Conservation (phyloP, 176 grass and related monocot species). For the Guadua angustifolia region DNA sequence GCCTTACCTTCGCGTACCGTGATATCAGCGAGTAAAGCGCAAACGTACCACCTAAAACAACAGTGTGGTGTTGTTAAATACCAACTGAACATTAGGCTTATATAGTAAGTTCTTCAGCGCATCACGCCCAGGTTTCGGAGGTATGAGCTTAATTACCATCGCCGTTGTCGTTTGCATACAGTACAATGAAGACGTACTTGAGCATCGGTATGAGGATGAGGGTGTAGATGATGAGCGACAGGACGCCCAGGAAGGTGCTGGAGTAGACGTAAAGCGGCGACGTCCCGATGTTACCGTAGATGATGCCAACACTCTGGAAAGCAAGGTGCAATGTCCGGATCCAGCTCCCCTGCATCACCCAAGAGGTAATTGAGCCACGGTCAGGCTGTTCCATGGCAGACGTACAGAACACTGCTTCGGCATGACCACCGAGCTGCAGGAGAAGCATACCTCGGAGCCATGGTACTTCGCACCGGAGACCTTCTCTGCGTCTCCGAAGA, state of each 20-base stretch:
- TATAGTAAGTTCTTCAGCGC: neutral
- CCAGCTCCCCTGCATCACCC: too few species aligned
- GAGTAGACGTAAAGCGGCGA: slow-evolving; percentile 70
- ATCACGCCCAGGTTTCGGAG: too few species aligned
- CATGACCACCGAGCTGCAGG: neutral
- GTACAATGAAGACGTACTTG: slow-evolving; percentile 77
- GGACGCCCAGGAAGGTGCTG: slow-evolving; percentile 67
- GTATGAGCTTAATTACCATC: too few species aligned
- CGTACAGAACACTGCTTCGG: neutral
- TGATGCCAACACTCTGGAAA: slow-evolving; percentile 74
- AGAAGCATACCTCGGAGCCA: too few species aligned
- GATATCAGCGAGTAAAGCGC: too few species aligned
- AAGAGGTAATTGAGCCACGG: neutral
- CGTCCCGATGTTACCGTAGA: slow-evolving; percentile 84
- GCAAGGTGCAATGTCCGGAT: slow-evolving; percentile 50
- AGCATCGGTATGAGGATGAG: slow-evolving; percentile 62
- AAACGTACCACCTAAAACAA: too few species aligned
- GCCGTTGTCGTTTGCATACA: slow-evolving; percentile 76
- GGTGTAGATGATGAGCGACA: slow-evolving; percentile 81
- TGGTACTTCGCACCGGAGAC: slow-evolving; percentile 41
- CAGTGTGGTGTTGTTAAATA: neutral
- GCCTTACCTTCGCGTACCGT: too few species aligned
- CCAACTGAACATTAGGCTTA: neutral
- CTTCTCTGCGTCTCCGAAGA: slow-evolving; percentile 59
- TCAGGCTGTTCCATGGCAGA: neutral